Evolutionary conservation across 1,284 basidiomycete genomes (phyloP), one percentile per base, ranked within the genome.

Genomic region (Macrocystidia cucumis): DNA sequence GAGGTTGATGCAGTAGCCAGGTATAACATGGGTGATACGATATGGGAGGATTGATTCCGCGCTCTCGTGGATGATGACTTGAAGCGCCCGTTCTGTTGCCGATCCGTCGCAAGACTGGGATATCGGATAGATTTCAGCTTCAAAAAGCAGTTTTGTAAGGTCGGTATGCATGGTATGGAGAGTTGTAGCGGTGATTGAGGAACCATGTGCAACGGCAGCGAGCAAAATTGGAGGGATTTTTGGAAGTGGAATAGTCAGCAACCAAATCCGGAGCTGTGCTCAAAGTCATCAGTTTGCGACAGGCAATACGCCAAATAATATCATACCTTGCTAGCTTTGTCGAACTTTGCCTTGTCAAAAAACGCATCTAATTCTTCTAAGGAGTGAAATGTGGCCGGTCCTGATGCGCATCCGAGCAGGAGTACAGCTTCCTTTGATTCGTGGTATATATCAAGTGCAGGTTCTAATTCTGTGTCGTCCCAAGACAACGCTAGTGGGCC

Each of bases 391-490:
- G n/a, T n/a, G n/a, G n/a, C n/a, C n/a, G n/a, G n/a, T n/a, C n/a
- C n/a, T n/a, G n/a, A n/a, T n/a, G n/a, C n/a, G n/a, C n/a, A n/a
- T n/a, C n/a, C n/a, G n/a, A n/a, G n/a, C n/a, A n/a, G n/a, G n/a
- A n/a, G n/a, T n/a, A n/a, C n/a, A n/a, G n/a, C n/a, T n/a, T n/a
- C n/a, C n/a, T n/a, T n/a, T n/a, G n/a, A n/a, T n/a, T n/a, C n/a
- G n/a, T n/a, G n/a, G n/a, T n/a, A n/a, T n/a, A n/a, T n/a, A n/a
- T n/a, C n/a, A n/a, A n/a, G n/a, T n/a, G n/a, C n/a, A n/a, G n/a
- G n/a, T n/a, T n/a, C n/a, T 1, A 60, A 42, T 31, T 59, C 57
- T 2, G 56, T 53, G 34, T 60, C 56, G 37, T 60, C 54, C 26
- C 49, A 55, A 21, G 43, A 44, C 2, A 59, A 17, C 2, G 32